phyloP scores from a whole-genome alignment of 441 rosid species.

The Brassica hybrid region DNA sequence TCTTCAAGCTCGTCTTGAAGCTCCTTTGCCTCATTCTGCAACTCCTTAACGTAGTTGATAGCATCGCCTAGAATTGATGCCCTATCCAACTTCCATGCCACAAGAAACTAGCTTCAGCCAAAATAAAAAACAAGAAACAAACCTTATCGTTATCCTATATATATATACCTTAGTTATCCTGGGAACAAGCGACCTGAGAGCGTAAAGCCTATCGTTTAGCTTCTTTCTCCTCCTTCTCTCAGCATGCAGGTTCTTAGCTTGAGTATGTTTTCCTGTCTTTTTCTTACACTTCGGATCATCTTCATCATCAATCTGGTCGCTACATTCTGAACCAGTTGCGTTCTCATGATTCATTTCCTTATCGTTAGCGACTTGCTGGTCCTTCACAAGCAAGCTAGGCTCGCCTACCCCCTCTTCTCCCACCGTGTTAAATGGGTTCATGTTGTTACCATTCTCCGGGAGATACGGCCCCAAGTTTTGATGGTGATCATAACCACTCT shows the following conservation, averaged over 20 bases:
- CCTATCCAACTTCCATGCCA: constrained; percentile 65
- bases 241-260: constrained; percentile 65
- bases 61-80: constrained; percentile 93
- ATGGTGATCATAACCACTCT: constrained; percentile 45
- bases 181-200: constrained; percentile 71
- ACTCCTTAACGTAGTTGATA: constrained; percentile 79
- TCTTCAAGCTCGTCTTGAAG: constrained; percentile 89
- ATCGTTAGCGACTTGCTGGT: constrained; percentile 48
- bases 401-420: constrained; percentile 47
- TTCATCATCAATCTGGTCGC: constrained; percentile 85
- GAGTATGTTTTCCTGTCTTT: constrained; percentile 57
- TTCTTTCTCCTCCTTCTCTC: constrained; percentile 75
- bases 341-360: constrained; percentile 52
- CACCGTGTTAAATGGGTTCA: constrained; percentile 40
- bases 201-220: constrained; percentile 69
- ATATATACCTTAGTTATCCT: constrained; percentile 61
- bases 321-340: constrained; percentile 77
- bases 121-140: neutral
- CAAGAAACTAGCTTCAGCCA: constrained; percentile 20
- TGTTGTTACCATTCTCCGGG: constrained; percentile 46
- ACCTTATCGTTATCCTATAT: neutral
- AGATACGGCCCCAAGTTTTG: constrained; percentile 35
- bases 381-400: constrained; percentile 41
- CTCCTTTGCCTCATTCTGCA: constrained; percentile 73
- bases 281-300: constrained; percentile 57